Base-by-base conservation (phyloP, 495 filamentous ascomycete species). In the Parachaetomium inaequale region DNA sequence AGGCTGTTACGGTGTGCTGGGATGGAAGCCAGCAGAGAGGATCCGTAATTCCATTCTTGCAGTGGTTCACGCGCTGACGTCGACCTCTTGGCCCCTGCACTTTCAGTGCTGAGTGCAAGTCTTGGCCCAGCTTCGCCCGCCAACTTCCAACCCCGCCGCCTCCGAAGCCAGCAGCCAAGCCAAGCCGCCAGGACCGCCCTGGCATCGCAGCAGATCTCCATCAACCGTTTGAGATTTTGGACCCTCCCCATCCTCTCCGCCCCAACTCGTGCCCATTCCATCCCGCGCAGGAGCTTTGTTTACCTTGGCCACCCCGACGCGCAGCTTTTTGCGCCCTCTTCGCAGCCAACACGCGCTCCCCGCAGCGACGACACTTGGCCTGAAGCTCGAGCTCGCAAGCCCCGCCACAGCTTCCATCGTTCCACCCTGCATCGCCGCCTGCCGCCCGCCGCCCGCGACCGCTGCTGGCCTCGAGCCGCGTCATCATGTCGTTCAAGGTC, bases 401-500 rank as follows among this genome's bases (percentile, higher is more conserved):
- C 47, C 53, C 53, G 54, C 63, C 42, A 45, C 59, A 52, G 31
- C 63, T 50, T 26, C 43, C n/a, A 29, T n/a, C n/a, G 2, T 36
- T 40, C 36, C 36, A 31, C 36, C 34, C 28, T 29, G 38, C 49
- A 25, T 61, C 40, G 49, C 54, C 21, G 15, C 11, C 38, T 14
- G 26, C 15, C 56, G 1, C 12, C 38, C 21, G 26, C 15, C 56
- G 1, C 12, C 56, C 34, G 25, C 49, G 15, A 61, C 34, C 42
- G 40, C 51, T 52, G 54, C 26, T 63, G 56, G 62, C 62, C 43
- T 40, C 57, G 57, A 64, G 57, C 57, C 57, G 62, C 57, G 43
- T 57, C 62, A 55, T 52, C 72, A 96, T 94, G 91, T 81, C 89
- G 72, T 97, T 98, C 78, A 96, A 89, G 75, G 94, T 98, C 77